These are phyloP conservation scores for Blastocystis sp. DNA, from an alignment of 352 stramenopile species.

Conservation along the genomic window DNA sequence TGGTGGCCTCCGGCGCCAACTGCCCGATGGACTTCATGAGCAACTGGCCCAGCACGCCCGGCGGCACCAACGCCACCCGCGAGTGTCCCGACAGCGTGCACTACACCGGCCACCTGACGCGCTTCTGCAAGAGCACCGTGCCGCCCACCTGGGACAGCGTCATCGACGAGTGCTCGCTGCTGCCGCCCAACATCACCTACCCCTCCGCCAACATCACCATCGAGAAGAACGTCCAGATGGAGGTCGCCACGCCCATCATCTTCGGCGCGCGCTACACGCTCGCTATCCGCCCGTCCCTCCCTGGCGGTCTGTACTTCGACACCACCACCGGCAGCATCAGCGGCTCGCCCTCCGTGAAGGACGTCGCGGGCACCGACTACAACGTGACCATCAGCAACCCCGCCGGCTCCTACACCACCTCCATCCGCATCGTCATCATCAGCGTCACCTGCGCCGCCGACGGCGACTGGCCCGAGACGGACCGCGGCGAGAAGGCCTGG, in stretches of 20 bases:
- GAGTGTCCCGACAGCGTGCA: constrained; percentile 9
- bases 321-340: constrained; percentile 14
- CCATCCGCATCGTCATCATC: constrained; percentile 51
- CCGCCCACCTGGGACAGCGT: constrained; percentile 39
- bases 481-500: constrained; percentile 43
- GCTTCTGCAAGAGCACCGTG: constrained; percentile 12
- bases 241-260: constrained; percentile 12
- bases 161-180: constrained; percentile 21
- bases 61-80: constrained; percentile 44
- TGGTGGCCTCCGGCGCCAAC: constrained; percentile 31
- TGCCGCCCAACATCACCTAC: constrained; percentile 66
- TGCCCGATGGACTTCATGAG: constrained; percentile 21
- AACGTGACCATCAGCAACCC: constrained; percentile 52
- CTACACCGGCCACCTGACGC: constrained; percentile 54
- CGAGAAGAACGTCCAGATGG: constrained; percentile 61
- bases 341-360: constrained; percentile 37
- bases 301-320: constrained; percentile 53
- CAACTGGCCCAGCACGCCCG: constrained; percentile 7
- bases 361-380: constrained; percentile 20
- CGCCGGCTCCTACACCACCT: constrained; percentile 31
- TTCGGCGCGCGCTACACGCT: constrained; percentile 48
- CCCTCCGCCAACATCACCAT: constrained; percentile 50
- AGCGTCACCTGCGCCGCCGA: constrained; percentile 40
- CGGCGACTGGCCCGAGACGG: constrained; percentile 41
- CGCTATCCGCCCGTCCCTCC: constrained; percentile 11